Percentiles rank a stretch among this genome's conserved stretches.
Evolutionary conservation across 164 flowering plant genomes (phyloP).

Genomic region (Vitis cinerea): DNA sequence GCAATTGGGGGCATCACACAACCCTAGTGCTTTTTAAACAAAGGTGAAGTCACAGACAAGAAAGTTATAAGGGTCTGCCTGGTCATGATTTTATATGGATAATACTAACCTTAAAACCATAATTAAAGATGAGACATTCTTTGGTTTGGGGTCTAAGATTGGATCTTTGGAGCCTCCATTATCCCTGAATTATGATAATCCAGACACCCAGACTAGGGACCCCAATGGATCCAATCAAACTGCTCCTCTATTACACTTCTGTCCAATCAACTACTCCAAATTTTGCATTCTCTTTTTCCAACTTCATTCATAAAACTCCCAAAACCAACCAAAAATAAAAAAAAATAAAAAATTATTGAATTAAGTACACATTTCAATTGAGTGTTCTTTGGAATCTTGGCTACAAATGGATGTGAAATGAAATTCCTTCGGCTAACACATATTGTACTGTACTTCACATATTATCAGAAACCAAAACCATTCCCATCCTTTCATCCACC

Average conservation of each 20-base stretch:
- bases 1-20: constrained; percentile 12
- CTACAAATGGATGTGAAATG: too few species aligned
- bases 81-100: constrained; percentile 14
- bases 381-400: too few species aligned
- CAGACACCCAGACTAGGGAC: background rate
- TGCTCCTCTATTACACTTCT: background rate
- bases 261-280: background rate
- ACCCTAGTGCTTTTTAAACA: constrained; percentile 11
- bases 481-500: background rate
- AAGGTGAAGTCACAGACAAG: constrained; percentile 5
- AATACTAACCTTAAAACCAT: constrained; percentile 2
- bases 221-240: background rate
- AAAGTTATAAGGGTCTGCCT: background rate
- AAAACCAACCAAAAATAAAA: too few species aligned
- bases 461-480: too few species aligned
- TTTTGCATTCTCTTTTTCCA: too few species aligned
- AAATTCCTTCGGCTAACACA: too few species aligned
- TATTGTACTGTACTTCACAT: too few species aligned
- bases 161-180: background rate
- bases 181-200: background rate
- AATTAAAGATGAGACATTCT: constrained; percentile 14
- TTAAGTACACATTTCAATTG: too few species aligned
- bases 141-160: background rate
- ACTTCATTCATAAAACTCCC: too few species aligned
- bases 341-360: too few species aligned